Base-by-base conservation (phyloP, 768 basidiomycete genomes). In the Termitomyces sp. region DNA sequence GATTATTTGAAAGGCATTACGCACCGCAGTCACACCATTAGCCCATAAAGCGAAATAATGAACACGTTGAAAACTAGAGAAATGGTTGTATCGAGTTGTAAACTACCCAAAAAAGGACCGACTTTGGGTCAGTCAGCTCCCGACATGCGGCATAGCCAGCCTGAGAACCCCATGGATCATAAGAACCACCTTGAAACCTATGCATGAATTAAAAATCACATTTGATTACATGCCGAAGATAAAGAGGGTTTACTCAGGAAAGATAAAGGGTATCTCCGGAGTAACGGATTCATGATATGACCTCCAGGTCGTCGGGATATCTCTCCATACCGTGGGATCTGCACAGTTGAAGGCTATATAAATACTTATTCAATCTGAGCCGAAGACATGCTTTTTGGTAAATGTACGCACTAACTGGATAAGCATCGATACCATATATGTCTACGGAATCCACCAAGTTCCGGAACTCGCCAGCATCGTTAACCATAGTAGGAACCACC, bases 341-440 rank as follows among this genome's bases (percentile, higher is more conserved):
- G 62, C 43, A 20, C 62, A 63, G 24, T 63, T 56, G 43, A 63
- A 63, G 37, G 56, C 61, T 62, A 14, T 62, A 14, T 37, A 20
- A 18, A 26, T 14, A 14, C 18, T 48, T 42, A 29, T 18, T 46
- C 26, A 31, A 20, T 14, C 12, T 14, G 12, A 32, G 18, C 14
- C 27, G 32, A 34, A 5, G 32, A 6, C 26, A 16, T n/a, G 12
- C n/a, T 12, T 46, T 18, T 46, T 14, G 3, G 18, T 41, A 18
- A 14, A 16, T 42, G 31, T 36, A 55, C 58, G 10, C 47, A 59
- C 62, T 56, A 24, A 59, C 58, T 46, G 62, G 62, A 31, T 63
- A 63, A 42, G 62, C 62, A 47, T 63, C 62, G 42, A 63, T 59
- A 5, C 59, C 59, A 18, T 63, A 63, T 29, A 63, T 63, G 27